Base-by-base conservation (phyloP, 2,329 filamentous ascomycete species). In the Neonectria neomacrospora region DNA sequence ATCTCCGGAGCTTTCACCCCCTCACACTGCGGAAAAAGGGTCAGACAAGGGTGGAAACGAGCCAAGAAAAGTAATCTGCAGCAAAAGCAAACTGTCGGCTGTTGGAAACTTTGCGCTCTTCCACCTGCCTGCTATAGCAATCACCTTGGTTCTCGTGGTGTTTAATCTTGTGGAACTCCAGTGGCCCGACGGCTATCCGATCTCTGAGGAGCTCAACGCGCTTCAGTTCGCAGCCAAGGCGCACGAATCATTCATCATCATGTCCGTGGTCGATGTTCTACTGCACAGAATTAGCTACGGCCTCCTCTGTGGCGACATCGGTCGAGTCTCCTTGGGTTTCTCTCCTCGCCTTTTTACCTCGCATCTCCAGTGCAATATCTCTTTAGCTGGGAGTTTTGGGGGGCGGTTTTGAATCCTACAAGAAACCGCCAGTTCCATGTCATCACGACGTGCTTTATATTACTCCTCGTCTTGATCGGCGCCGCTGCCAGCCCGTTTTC, bases 141-240 rank as follows among this genome's bases (percentile, higher is more conserved):
- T 58, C 14, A 58, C 48, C 8, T 16, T 53, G n/a, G 47, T 39
- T 1, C 42, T 63, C 6, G 18, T 48, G 1, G 42, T 5, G 3
- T 9, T 63, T 1, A 45, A 63, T 20, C n/a, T 51, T 11, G 54
- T 26, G 14, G 28, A 54, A 11, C 20, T 54, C 0, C 41, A 53
- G 23, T 63, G 60, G 60, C 20, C n/a, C 18, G 14, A 28, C 5
- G 28, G 26, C 2, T 54, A 54, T 41, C 54, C 60, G n/a, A 63
- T 54, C 18, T 6, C 50, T 2, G 23, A 50, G 9, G 42, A 63
- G 8, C 34, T 58, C 14, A 51, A 37, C 20, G 54, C 45, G n/a
- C 54, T 62, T 18, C 59, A 62, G 22, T 62, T 57, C 41, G 59
- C 53, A 20, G 59, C 59, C 28, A 62, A 62, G 22, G 47, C 39